A percentile compares a stretch with the other conserved stretches of the same genome.
Conservation (phyloP, 2,329 filamentous ascomycete genomes). For the Periconia sp. region DNA sequence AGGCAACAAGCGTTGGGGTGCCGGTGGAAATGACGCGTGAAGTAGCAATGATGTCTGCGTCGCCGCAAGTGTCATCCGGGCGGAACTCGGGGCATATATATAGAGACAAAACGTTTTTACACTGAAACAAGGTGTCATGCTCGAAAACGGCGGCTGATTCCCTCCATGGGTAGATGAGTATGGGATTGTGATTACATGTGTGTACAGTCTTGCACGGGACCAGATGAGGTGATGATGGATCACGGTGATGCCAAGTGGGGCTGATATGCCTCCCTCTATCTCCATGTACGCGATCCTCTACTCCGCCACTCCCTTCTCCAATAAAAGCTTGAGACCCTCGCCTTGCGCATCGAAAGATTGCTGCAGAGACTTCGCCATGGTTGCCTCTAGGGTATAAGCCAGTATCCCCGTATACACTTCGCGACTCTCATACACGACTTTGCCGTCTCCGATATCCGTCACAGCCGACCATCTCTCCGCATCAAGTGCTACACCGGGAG, state of each 20-base stretch:
- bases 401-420: slow-evolving; percentile 28
- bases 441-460: slow-evolving; percentile 24
- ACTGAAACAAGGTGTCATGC: neutral
- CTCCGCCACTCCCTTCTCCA: slow-evolving; percentile 9
- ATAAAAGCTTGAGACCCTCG: slow-evolving; percentile 25
- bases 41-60: neutral
- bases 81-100: neutral
- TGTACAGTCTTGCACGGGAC: neutral
- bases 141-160: neutral
- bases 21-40: neutral
- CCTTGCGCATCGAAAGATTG: slow-evolving; percentile 31
- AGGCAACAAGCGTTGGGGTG: too few species aligned
- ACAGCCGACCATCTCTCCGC: slow-evolving; percentile 33
- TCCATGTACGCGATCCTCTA: neutral
- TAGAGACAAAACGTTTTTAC: neutral
- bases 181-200: neutral
- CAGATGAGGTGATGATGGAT: neutral
- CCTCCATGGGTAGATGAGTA: neutral
- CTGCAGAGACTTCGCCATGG: slow-evolving; percentile 21
- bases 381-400: slow-evolving; percentile 15
- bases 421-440: slow-evolving; percentile 32
- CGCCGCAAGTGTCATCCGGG: neutral
- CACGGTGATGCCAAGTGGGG: neutral
- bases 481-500: slow-evolving; percentile 11
- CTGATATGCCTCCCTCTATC: neutral